phyloP scores from a whole-genome alignment of 164 flowering plant species.

The Warburgia ugandensis region DNA sequence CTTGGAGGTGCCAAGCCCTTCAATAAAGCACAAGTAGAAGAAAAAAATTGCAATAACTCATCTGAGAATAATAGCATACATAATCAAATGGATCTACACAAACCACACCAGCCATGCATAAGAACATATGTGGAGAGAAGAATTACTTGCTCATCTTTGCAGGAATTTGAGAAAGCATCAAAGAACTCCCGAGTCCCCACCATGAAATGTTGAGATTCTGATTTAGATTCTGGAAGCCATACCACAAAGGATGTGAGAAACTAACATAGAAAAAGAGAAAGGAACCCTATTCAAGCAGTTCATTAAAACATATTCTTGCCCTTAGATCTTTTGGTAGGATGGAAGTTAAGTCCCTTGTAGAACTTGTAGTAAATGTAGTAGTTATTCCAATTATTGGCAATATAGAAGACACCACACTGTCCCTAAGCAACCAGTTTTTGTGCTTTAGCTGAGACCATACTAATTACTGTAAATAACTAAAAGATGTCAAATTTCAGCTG shows the following conservation, averaged over 20 bases:
- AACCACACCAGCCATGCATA: background rate
- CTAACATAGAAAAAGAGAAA: background rate
- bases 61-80: too few relatives aligned
- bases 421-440: background rate
- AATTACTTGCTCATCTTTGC: constrained; percentile 24
- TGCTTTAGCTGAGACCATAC: background rate
- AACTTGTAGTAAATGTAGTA: too few relatives aligned
- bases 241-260: constrained; percentile 5
- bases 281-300: too few relatives aligned
- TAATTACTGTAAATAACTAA: background rate
- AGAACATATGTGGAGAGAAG: background rate
- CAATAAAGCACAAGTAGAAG: constrained; percentile 3
- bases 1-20: constrained; percentile 40
- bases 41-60: too few relatives aligned
- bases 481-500: background rate
- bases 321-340: too few relatives aligned
- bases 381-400: too few relatives aligned
- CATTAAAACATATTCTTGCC: too few relatives aligned
- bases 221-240: constrained; percentile 8
- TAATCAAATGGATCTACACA: too few relatives aligned
- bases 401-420: too few relatives aligned
- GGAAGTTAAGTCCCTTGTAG: too few relatives aligned
- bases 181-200: constrained; percentile 22
- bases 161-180: constrained; percentile 20
- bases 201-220: constrained; percentile 19